Percentiles rank a stretch among this genome's conserved stretches.
These are phyloP conservation scores for Cercospora sojina DNA, from an alignment of 2,329 filamentous ascomycete species.

Conservation along the genomic window DNA sequence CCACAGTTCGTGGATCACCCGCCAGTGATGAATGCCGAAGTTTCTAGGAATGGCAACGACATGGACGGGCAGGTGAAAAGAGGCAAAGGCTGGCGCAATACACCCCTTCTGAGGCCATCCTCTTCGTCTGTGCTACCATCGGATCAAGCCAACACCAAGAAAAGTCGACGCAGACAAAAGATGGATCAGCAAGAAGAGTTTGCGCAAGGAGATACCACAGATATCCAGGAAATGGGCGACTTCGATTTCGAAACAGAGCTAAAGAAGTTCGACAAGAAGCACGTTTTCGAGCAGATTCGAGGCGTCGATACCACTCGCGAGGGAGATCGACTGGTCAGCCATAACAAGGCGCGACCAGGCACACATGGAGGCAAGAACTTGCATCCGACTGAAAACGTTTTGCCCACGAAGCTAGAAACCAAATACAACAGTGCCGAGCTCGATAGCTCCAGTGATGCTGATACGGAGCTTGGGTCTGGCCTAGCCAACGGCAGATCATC, in stretches of 20 bases:
- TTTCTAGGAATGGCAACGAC: slow-evolving; percentile 40
- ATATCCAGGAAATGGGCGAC: slow-evolving; percentile 88
- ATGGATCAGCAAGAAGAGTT: slow-evolving; percentile 71
- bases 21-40: slow-evolving; percentile 37
- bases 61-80: slow-evolving; percentile 44
- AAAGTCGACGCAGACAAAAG: slow-evolving; percentile 48
- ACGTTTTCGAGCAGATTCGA: slow-evolving; percentile 86
- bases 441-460: slow-evolving; percentile 37
- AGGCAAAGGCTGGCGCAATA: slow-evolving; percentile 67
- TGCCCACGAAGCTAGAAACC: slow-evolving; percentile 55
- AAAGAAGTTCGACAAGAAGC: slow-evolving; percentile 91
- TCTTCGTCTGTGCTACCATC: slow-evolving; percentile 42
- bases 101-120: slow-evolving; percentile 65
- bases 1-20: slow-evolving; percentile 29
- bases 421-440: slow-evolving; percentile 33
- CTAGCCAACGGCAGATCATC: slow-evolving; percentile 37
- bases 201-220: slow-evolving; percentile 94
- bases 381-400: slow-evolving; percentile 87
- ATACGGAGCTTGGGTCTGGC: slow-evolving; percentile 39
- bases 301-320: slow-evolving; percentile 88
- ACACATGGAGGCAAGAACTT: slow-evolving; percentile 75
- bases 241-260: slow-evolving; percentile 90
- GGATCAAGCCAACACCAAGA: slow-evolving; percentile 28
- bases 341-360: slow-evolving; percentile 67
- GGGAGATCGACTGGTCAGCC: slow-evolving; percentile 82